Evolutionary conservation across 768 basidiomycete genomes (phyloP).

Genomic region (Mycena indigotica): DNA sequence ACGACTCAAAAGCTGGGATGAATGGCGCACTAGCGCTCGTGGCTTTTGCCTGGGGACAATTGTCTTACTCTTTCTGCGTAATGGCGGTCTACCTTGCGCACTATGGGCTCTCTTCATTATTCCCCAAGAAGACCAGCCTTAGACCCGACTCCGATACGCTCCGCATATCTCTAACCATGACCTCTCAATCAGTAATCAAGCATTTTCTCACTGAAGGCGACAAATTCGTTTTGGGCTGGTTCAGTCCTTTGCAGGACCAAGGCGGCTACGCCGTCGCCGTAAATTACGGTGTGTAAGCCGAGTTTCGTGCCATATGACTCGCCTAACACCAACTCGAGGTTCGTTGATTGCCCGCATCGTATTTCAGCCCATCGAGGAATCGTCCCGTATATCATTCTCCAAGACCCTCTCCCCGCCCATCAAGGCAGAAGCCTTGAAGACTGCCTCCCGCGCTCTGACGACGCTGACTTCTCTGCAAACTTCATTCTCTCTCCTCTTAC

Average conservation of each 20-base stretch:
- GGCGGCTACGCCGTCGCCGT: constrained; percentile 95
- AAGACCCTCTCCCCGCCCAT: constrained; percentile 43
- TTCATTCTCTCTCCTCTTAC: constrained; percentile 66
- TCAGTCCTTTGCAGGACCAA: constrained; percentile 84
- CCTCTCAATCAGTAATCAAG: constrained; percentile 86
- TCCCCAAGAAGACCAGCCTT: constrained; percentile 28
- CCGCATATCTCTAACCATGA: constrained; percentile 78
- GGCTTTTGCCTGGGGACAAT: constrained; percentile 86
- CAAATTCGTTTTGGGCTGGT: constrained; percentile 82
- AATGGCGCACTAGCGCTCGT: constrained; percentile 60
- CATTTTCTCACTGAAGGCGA: constrained; percentile 96
- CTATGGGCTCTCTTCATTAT: constrained; percentile 39
- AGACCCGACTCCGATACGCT: constrained; percentile 37
- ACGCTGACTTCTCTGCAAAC: constrained; percentile 69
- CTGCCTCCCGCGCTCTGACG: constrained; percentile 54
- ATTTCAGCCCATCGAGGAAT: constrained; percentile 96
- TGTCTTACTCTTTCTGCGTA: constrained; percentile 66
- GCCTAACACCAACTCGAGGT: constrained; percentile 49
- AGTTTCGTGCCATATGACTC: neutral
- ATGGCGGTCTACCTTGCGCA: constrained; percentile 55
- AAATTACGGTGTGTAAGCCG: constrained; percentile 76
- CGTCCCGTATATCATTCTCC: constrained; percentile 87
- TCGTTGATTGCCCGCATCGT: constrained; percentile 89
- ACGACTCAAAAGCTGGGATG: constrained; percentile 38
- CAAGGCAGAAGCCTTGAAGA: constrained; percentile 27